A percentile compares a stretch with the other conserved stretches of the same genome.
phyloP scores from a whole-genome alignment of 2,329 filamentous ascomycete species.

The Fusarium haematococcum region DNA sequence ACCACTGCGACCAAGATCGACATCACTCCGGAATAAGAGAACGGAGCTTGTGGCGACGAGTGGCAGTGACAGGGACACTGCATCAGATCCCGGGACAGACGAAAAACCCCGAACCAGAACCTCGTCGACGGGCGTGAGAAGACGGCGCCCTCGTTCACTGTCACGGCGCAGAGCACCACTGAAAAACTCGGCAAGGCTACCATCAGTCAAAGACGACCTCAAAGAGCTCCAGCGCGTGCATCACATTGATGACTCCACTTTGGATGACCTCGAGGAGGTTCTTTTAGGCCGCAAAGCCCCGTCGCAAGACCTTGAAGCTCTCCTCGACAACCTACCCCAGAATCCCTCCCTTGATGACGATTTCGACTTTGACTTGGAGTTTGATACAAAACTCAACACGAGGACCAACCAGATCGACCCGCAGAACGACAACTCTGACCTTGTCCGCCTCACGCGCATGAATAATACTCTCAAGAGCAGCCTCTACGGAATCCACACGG shows the following conservation, averaged over 20 bases:
- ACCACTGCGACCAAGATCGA: conserved; percentile 26
- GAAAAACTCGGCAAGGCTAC: conserved; percentile 65
- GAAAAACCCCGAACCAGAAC: conserved; percentile 37
- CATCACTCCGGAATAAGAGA: conserved; percentile 42
- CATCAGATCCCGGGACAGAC: conserved; percentile 49
- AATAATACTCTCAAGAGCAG: conserved; percentile 64
- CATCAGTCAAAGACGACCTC: conserved; percentile 68
- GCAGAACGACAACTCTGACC: conserved; percentile 50
- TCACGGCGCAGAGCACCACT: conserved; percentile 60
- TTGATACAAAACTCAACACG: conserved; percentile 43
- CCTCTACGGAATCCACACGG: conserved; percentile 64
- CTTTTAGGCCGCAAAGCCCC: conserved; percentile 53
- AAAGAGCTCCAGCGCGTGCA: conserved; percentile 63
- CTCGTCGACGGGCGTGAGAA: conserved; percentile 42
- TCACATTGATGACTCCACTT: conserved; percentile 69
- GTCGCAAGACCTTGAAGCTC: conserved; percentile 39
- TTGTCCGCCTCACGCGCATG: conserved; percentile 62
- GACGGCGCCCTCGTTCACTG: conserved; percentile 52
- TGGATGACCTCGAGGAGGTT: conserved; percentile 69
- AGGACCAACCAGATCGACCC: conserved; percentile 38
- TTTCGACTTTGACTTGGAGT: conserved; percentile 41
- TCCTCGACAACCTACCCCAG: conserved; percentile 43
- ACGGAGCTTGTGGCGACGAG: conserved; percentile 32
- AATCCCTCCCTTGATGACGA: conserved; percentile 39
- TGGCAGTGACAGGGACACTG: conserved; percentile 46